Evolutionary conservation across 2,329 filamentous ascomycete genomes (phyloP), one percentile per base, ranked within the genome.

Genomic region (Diplocarpon mali): DNA sequence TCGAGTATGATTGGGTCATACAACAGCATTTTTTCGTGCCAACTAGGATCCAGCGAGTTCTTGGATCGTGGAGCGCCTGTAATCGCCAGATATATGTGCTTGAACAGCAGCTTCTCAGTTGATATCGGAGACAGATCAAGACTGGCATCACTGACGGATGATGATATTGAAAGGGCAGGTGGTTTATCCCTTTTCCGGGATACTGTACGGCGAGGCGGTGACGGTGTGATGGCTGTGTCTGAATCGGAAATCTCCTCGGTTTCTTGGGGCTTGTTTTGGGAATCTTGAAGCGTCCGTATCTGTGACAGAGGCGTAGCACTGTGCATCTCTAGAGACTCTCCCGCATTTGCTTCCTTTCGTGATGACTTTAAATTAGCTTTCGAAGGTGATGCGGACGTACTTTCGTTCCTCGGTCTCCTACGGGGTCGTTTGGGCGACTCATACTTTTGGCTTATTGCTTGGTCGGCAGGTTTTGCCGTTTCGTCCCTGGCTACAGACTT

Each of bases 21-120:
- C 61, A 96, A 76, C 5, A 96, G 69, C 38, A 98, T 95, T 65
- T 88, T 93, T 64, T 96, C 87, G 55, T 93, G 73, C 85, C 89
- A 96, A 2, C 77, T 87, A 12, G 77, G 78, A 2, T 71, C 60
- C 6, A 52, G 51, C 1, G 70, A 64, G 51, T 80, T 67, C 3
- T 56, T 67, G 0, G 73, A 69, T 11, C 67, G 68, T 2, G 76
- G 69, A 3, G 70, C 67, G 1, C 66, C 65, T 8, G 58, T 72
- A 9, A 83, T 65, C 1, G 76, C 77, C 32, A 66, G 65, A 0
- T 72, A 74, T 41, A 83, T 78, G 51, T 69, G 62, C 20, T 57
- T 55, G 49, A 78, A 78, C 17, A 78, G 55, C 0, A 57, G 59
- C 0, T 63, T 52, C 51, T 76, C 67, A 36, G 70, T 60, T 10